Evolutionary conservation across 257 asterid species (phyloP), one percentile per base, ranked within the genome.

Genomic region (Nicotiana noctiflora): DNA sequence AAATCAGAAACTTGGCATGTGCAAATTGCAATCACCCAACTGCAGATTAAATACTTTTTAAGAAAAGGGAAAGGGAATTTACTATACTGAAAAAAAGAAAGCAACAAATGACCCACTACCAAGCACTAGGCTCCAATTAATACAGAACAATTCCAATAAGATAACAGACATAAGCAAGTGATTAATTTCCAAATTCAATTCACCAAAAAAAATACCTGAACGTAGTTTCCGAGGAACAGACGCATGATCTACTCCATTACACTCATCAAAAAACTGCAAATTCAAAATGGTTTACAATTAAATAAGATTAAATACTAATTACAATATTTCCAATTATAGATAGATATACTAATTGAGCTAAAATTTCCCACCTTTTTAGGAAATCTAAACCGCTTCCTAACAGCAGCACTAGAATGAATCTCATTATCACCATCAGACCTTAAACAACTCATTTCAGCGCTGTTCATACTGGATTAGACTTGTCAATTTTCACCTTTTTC

Each of bases 161-260:
- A 81, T 51, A 27, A 53, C 70, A 75, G 78, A 82, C 84, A 61
- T 74, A 14, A 80, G 66, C 78, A 59, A 66, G 79, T 80, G 27
- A 81, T 68, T 37, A 8, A 70, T 56, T 53, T 60, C 77, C 79
- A 80, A 75, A 79, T 57, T 65, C 70, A 87, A 80, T 68, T 21
- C 31, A 81, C 68, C 72, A 81, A 51, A 75, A 18, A 55, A 72
- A 92, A 52, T 77, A 93, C 98, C 95, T 77, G 98, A 92, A 9
- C 98, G 92, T 44, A 83, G 81, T 86, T 91, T 94, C 89, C 90
- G 84, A 29, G 98, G 98, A 88, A 94, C 93, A 25, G 89, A 81
- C 68, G 89, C 85, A 82, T 86, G 87, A 85, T 84, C 63, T 53
- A 82, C 91, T n/a, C 85, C 84, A 83, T 81, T 85, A 82, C 92